Base-by-base conservation (phyloP, 179 eudicot genomes). In the Sideroxylon spinosum region DNA sequence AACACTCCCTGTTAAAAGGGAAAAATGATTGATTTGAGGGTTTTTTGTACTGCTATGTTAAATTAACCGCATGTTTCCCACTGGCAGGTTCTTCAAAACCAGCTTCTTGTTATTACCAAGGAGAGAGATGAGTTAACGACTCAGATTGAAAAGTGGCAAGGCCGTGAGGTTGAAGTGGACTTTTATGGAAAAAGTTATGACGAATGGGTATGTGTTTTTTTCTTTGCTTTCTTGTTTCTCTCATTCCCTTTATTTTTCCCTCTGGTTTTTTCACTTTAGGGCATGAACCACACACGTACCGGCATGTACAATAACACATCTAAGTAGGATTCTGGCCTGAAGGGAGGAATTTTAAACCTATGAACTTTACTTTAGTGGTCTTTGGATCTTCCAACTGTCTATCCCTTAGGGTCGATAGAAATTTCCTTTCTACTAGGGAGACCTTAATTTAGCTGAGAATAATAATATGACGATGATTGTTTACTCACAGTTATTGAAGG, bases 401-500 rank as follows among this genome's bases (percentile, higher is more conserved):
- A 9, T n/a, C 1, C 29, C 65, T 16, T 17, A 13, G 68, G 81
- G 60, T 48, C 67, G 14, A 26, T 57, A n/a, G 64, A 60, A 52
- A 49, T 52, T 69, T 78, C 25, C 11, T 77, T 73, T 80, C 37
- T 23, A 28, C 48, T 37, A 64, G 6, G 23, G 55, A 44, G 50
- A 7, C 29, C 37, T 14, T 52, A 55, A n/a, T 64, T 9, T 25
- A 26, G 60, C 32, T 48, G 61, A 44, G 65, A 73, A 46, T 11
- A 32, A 56, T 73, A 56, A 62, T 26, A 70, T n/a, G 49, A 37
- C 20, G 49, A 37, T 59, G 28, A 61, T 20, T 14, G 20, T 80
- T n/a, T 77, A 48, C 81, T 79, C 66, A 75, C 88, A 93, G 95
- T 68, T 86, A 49, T 69, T 76, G 72, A 76, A 77, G 73, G 86